A percentile compares a stretch with the other conserved stretches of the same genome.
These are phyloP conservation scores for Gaertneriomyces semiglobifer DNA, from an alignment of 192 early-diverging fungal genomes.

Conservation along the genomic window DNA sequence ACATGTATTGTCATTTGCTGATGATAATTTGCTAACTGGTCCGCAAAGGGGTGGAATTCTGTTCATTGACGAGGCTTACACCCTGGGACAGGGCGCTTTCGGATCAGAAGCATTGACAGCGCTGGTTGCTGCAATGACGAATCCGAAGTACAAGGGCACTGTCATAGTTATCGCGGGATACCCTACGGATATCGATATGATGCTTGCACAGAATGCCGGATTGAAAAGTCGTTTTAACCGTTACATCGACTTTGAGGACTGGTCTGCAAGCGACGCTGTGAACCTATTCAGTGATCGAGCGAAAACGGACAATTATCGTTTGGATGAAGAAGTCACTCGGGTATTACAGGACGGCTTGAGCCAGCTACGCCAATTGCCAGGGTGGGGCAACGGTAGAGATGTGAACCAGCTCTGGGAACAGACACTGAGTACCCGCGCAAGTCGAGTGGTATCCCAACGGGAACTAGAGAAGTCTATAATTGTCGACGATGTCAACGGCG, in stretches of 20 bases:
- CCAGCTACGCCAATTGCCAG: constrained; percentile 16
- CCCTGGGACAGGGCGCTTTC: constrained; percentile 39
- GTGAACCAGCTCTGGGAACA: constrained; percentile 22
- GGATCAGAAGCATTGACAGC: constrained; percentile 33
- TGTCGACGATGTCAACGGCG: constrained; percentile 15
- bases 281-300: constrained; percentile 17
- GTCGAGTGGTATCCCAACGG: constrained; percentile 10
- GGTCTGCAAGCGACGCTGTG: constrained; percentile 19
- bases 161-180: constrained; percentile 43
- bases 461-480: constrained; percentile 23
- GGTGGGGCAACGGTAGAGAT: constrained; percentile 37
- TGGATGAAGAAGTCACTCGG: constrained; percentile 15
- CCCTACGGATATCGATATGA: constrained; percentile 31
- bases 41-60: constrained; percentile 25
- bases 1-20: too few species aligned
- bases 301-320: constrained; percentile 3
- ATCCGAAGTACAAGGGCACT: constrained; percentile 32
- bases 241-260: constrained; percentile 36
- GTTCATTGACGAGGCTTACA: constrained; percentile 44
- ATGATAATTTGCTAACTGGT: too few species aligned
- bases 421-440: constrained; percentile 10
- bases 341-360: constrained; percentile 6
- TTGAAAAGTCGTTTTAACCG: constrained; percentile 32
- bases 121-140: constrained; percentile 39
- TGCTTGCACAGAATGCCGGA: constrained; percentile 33